Conservation (phyloP, 2,329 filamentous ascomycete genomes). For the Sporothrix pallida region DNA sequence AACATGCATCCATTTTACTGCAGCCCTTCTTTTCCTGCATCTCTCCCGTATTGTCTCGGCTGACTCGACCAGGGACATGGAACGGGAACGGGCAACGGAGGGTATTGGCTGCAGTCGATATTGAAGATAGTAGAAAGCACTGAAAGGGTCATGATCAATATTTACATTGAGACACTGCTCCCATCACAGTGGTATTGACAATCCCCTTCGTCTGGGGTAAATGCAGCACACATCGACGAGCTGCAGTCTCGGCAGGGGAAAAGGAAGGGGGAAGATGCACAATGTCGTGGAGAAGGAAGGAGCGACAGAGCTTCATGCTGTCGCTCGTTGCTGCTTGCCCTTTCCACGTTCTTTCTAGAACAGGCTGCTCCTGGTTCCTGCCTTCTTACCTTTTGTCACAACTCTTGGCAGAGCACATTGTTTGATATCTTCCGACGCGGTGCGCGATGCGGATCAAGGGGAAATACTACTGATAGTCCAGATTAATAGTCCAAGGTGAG, state of each 20-base stretch:
- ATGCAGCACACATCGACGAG: conserved; percentile 7
- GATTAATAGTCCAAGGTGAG: no score
- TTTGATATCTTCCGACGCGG: conserved; percentile 24
- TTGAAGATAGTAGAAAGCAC: background rate
- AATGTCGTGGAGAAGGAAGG: background rate
- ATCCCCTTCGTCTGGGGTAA: conserved; percentile 5
- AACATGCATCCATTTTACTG: background rate
- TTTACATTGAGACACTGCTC: background rate
- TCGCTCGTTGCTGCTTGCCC: background rate
- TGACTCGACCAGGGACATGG: conserved; percentile 25
- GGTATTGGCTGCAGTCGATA: background rate
- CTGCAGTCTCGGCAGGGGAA: conserved; percentile 24
- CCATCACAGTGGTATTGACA: conserved; percentile 5
- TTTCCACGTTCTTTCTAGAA: background rate
- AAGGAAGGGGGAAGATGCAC: background rate
- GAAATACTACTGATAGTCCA: background rate
- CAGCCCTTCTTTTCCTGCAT: background rate
- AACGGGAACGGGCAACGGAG: conserved; percentile 18
- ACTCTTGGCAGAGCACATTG: conserved; percentile 27
- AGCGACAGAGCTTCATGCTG: background rate
- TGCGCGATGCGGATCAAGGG: background rate
- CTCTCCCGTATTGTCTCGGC: conserved; percentile 13
- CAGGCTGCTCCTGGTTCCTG: background rate
- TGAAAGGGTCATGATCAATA: background rate
- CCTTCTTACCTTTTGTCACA: background rate